Conservation (phyloP, 2,329 filamentous ascomycete genomes). For the Curvularia hawaiiensis region DNA sequence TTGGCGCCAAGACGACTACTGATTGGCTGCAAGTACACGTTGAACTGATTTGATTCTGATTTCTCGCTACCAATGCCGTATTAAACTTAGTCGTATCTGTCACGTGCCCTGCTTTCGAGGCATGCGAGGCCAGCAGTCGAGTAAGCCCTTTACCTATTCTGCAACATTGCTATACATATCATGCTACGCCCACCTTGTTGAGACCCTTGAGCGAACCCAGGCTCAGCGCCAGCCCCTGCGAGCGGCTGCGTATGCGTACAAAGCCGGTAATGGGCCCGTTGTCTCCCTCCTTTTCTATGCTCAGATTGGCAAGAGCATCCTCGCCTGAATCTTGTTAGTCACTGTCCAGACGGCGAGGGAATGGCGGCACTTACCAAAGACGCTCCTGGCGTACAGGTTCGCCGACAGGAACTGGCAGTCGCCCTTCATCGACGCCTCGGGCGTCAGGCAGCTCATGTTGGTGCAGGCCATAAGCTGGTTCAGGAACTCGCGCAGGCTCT, state of each 20-base stretch:
- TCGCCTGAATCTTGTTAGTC: conserved; percentile 67
- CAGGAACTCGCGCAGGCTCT: conserved; percentile 88
- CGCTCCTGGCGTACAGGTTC: conserved; percentile 93
- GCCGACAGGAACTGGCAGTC: conserved; percentile 98
- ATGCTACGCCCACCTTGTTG: conserved; percentile 57
- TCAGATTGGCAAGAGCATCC: conserved; percentile 96
- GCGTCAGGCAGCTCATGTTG: conserved; percentile 98
- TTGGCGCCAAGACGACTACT: background rate
- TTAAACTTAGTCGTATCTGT: conserved; percentile 12
- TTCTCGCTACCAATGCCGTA: conserved; percentile 22
- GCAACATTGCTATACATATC: conserved; percentile 4
- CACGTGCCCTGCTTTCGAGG: background rate
- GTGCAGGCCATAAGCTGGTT: conserved; percentile 95
- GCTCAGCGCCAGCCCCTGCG: conserved; percentile 91
- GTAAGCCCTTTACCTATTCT: conserved; percentile 14
- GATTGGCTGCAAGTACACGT: background rate
- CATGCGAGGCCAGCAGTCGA: conserved; percentile 3
- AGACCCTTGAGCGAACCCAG: conserved; percentile 93
- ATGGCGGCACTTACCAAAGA: conserved; percentile 79
- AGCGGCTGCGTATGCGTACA: conserved; percentile 95
- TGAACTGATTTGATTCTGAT: conserved; percentile 6
- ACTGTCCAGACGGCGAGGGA: background rate
- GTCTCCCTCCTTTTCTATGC: conserved; percentile 96
- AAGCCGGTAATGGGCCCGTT: conserved; percentile 96
- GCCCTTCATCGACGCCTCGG: conserved; percentile 93